Evolutionary conservation across 495 filamentous ascomycete genomes (phyloP).

Genomic region (Aspergillus sclerotiicarbonarius): DNA sequence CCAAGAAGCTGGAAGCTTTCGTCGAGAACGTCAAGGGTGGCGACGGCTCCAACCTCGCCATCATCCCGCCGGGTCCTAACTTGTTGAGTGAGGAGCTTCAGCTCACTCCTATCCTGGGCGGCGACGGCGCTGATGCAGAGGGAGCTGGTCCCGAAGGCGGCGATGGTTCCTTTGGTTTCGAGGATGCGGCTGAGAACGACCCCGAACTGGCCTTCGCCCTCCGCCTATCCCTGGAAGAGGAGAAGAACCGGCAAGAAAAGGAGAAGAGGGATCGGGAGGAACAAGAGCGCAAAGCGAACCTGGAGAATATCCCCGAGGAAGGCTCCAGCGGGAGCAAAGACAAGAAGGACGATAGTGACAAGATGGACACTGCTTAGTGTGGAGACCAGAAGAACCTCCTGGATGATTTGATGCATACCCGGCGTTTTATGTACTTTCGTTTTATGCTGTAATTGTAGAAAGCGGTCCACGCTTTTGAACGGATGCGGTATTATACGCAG

Average conservation of each 20-base stretch:
- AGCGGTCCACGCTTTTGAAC: conserved; percentile 19
- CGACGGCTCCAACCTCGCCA: conserved; percentile 85
- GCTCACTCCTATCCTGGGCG: conserved; percentile 83
- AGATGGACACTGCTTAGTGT: conserved; percentile 62
- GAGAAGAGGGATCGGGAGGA: conserved; percentile 73
- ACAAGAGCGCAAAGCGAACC: conserved; percentile 61
- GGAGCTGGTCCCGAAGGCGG: conserved; percentile 56
- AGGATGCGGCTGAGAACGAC: conserved; percentile 64
- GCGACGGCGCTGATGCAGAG: conserved; percentile 59
- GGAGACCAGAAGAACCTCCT: conserved; percentile 5
- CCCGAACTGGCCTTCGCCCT: conserved; percentile 94
- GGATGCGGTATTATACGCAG: conserved; percentile 3
- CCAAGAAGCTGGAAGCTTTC: conserved; percentile 89
- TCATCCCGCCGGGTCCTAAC: conserved; percentile 87
- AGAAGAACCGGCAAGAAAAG: conserved; percentile 88
- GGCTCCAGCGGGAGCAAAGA: conserved; percentile 65
- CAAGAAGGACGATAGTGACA: conserved; percentile 68
- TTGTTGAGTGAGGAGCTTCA: conserved; percentile 90
- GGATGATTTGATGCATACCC: conserved; percentile 42
- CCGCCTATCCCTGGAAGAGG: conserved; percentile 96
- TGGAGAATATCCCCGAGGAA: conserved; percentile 85
- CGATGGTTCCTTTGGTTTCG: conserved; percentile 63
- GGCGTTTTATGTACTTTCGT: conserved; percentile 33
- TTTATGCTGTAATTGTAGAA: conserved; percentile 30
- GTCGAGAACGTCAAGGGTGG: conserved; percentile 86